phyloP scores from a whole-genome alignment of 768 basidiomycete genomes.

The Phlebiopsis flavidoalba region DNA sequence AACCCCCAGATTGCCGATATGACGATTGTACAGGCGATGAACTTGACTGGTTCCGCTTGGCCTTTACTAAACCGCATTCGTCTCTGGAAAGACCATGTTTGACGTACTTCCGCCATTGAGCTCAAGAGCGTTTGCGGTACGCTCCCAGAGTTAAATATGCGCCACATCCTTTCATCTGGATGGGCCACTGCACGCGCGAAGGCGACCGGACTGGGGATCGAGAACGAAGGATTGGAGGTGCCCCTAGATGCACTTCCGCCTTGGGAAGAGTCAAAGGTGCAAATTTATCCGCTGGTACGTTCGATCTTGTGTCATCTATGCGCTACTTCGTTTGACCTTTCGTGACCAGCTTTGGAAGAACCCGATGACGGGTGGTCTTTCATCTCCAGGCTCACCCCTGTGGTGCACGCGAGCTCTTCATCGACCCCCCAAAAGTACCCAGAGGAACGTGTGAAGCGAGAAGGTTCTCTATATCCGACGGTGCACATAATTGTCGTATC shows the following conservation, averaged over 20 bases:
- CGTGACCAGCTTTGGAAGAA: slow-evolving; percentile 79
- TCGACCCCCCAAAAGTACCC: slow-evolving; percentile 81
- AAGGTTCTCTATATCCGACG: slow-evolving; percentile 74
- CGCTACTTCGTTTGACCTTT: not conserved
- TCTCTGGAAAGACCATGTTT: slow-evolving; percentile 80
- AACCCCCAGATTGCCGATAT: slow-evolving; percentile 60
- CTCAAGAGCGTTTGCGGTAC: slow-evolving; percentile 77
- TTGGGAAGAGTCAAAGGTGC: slow-evolving; percentile 74
- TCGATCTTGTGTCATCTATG: not conserved
- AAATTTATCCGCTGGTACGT: slow-evolving; percentile 61
- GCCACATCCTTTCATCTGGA: slow-evolving; percentile 89
- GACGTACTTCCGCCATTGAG: slow-evolving; percentile 62
- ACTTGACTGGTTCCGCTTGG: slow-evolving; percentile 76
- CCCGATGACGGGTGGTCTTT: slow-evolving; percentile 72
- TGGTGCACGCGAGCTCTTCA: slow-evolving; percentile 56
- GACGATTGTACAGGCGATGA: slow-evolving; percentile 88
- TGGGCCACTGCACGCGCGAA: slow-evolving; percentile 70
- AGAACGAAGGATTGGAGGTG: slow-evolving; percentile 69
- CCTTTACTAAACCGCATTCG: slow-evolving; percentile 82
- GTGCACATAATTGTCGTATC: slow-evolving; percentile 62
- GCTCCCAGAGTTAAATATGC: slow-evolving; percentile 72
- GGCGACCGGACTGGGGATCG: slow-evolving; percentile 79
- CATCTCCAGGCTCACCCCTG: slow-evolving; percentile 92
- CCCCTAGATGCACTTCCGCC: slow-evolving; percentile 60
- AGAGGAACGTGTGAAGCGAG: slow-evolving; percentile 42